Conservation (phyloP, 345 rosid genomes). For the Passiflora organensis region DNA sequence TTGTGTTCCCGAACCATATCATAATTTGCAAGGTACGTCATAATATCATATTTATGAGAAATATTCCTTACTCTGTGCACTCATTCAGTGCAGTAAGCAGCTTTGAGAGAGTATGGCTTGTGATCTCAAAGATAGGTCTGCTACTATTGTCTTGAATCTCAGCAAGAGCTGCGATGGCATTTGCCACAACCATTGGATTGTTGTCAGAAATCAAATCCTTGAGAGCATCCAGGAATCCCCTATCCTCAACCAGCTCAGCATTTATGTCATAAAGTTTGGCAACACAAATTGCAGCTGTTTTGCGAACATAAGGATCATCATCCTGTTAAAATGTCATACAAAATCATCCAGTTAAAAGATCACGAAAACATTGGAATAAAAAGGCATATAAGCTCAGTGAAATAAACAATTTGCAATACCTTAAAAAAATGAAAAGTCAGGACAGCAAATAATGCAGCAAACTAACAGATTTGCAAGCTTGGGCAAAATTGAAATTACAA, state of each 20-base stretch:
- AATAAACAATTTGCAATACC: no score
- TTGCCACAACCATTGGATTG: conserved; percentile 99
- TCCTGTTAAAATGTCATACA: conserved; percentile 42
- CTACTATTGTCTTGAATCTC: conserved; percentile 93
- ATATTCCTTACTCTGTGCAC: conserved; percentile 85
- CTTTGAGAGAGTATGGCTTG: conserved; percentile 84
- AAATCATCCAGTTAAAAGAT: no score
- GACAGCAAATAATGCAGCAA: not conserved
- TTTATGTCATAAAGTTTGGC: conserved; percentile 98
- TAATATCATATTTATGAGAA: not conserved
- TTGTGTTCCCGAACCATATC: no score
- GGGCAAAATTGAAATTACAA: no score
- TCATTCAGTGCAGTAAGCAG: conserved; percentile 97
- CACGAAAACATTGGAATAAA: no score
- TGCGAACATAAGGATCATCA: conserved; percentile 98
- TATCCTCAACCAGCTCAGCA: conserved; percentile 97
- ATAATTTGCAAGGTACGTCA: not conserved
- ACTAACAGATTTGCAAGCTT: no score
- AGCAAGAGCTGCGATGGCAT: conserved; percentile 98
- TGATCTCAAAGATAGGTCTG: conserved; percentile 88
- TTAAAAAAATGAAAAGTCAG: not conserved
- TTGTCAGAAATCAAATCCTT: conserved; percentile 98
- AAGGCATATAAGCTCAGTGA: no score
- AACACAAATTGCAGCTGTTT: conserved; percentile 98
- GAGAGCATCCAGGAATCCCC: conserved; percentile 93